A percentile compares a stretch with the other conserved stretches of the same genome.
Evolutionary conservation across 2,329 filamentous ascomycete species (phyloP).

Genomic region (Teratosphaeria gauchensis): DNA sequence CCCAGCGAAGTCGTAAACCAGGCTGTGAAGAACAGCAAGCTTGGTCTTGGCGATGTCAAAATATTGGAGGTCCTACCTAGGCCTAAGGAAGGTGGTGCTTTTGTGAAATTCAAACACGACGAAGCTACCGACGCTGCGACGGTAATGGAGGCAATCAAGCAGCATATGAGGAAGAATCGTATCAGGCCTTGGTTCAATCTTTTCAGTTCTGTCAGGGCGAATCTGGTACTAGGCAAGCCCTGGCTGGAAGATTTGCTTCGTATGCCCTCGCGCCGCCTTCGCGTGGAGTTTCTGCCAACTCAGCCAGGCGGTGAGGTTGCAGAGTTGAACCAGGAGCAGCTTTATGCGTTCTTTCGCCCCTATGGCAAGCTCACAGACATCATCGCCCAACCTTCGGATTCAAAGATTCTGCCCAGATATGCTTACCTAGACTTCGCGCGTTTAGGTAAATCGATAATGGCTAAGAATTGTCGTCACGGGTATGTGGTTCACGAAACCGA

Average conservation of each 20-base stretch:
- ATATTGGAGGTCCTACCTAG: slow-evolving; percentile 75
- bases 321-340: slow-evolving; percentile 73
- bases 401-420: slow-evolving; percentile 72
- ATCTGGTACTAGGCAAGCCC: slow-evolving; percentile 70
- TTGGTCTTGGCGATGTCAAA: slow-evolving; percentile 40
- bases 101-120: slow-evolving; percentile 69
- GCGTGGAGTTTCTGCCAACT: slow-evolving; percentile 73
- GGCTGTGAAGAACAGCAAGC: slow-evolving; percentile 18
- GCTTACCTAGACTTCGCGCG: slow-evolving; percentile 69
- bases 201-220: slow-evolving; percentile 59
- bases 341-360: slow-evolving; percentile 78
- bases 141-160: slow-evolving; percentile 51
- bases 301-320: slow-evolving; percentile 60
- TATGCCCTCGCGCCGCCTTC: slow-evolving; percentile 64
- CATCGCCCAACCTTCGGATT: slow-evolving; percentile 69
- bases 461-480: slow-evolving; percentile 86
- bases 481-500: slow-evolving; percentile 57
- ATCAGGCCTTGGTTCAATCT: slow-evolving; percentile 88
- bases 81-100: slow-evolving; percentile 84
- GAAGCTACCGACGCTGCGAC: slow-evolving; percentile 38
- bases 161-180: slow-evolving; percentile 57
- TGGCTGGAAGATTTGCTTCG: slow-evolving; percentile 92
- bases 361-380: slow-evolving; percentile 92
- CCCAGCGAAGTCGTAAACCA: slow-evolving; percentile 45
- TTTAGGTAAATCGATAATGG: slow-evolving; percentile 71